Evolutionary conservation across 768 basidiomycete genomes (phyloP), one percentile per base, ranked within the genome.

Genomic region (Leccinum uliginosum): DNA sequence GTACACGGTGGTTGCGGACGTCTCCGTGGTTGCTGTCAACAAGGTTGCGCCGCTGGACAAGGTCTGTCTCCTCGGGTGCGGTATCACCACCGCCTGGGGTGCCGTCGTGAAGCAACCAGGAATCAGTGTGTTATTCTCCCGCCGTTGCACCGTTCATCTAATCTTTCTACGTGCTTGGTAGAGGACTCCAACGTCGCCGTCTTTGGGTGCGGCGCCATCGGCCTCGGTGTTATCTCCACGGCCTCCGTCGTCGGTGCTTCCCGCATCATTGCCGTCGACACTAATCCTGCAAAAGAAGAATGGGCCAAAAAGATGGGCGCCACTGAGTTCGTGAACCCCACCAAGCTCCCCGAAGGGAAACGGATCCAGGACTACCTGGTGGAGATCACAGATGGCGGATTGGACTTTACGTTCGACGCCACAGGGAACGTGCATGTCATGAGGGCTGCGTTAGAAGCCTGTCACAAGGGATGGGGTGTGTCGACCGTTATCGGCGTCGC

Each of bases 381-480:
- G 47, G 91, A 94, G 68, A 82, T 93, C 62, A 98, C 96, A 3
- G 97, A 99, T 65, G 97, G 97, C 17, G 97, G 97, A 24, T 78
- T 97, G 35, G 97, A 99, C 74, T 98, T 85, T 71, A 98, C 97
- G 12, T 99, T 95, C 67, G 97, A 99, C 67, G 90, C 88, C 64
- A 99, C 97, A 10, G 97, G 97, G 21, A 98, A 97, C 69, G 89
- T 93, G 10, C 77, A 93, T 27, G 93, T 96, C 60, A 98, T 97
- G 95, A 85, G 95, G 59, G 78, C 87, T 50, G 97, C 97, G 24
- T 83, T 99, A 48, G 97, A 99, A 75, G 91, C 94, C n/a, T 98
- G 94, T 73, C 97, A 99, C 75, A 98, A 98, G 71, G 97, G 97
- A 14, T 99, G 97, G 97, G 97, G 97, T 64, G 87, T 98, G 44